Evolutionary conservation across 1,284 basidiomycete species (phyloP).

Genomic region (Xerocomus nothofagi): DNA sequence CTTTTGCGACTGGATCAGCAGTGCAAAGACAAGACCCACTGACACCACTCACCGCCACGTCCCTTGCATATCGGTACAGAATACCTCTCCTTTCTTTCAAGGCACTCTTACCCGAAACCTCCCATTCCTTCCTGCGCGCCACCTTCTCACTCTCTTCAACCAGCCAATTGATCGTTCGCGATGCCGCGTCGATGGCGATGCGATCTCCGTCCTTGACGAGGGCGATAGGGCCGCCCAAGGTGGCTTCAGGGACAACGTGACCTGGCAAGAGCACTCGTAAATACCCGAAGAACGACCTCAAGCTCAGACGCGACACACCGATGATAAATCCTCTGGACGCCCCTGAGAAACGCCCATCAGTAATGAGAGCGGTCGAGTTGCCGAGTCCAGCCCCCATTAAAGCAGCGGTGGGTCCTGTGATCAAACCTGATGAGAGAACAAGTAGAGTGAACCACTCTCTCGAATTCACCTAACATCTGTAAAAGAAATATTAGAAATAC

Average conservation of each 20-base stretch:
- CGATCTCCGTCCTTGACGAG: constrained; percentile 91
- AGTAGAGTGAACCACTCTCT: background rate
- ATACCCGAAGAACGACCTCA: background rate
- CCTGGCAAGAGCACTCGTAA: constrained; percentile 43
- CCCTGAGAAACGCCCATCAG: constrained; percentile 96
- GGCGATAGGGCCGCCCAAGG: constrained; percentile 92
- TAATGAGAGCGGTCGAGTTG: constrained; percentile 88
- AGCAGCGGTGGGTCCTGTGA: constrained; percentile 78
- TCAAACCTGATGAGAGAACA: constrained; percentile 12
- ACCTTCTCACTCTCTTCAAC: constrained; percentile 81
- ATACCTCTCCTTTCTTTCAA: constrained; percentile 74
- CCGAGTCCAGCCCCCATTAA: constrained; percentile 93
- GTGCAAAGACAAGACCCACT: background rate
- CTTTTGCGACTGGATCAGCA: constrained; percentile 38
- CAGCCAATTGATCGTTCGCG: constrained; percentile 78
- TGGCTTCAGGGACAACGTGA: constrained; percentile 92
- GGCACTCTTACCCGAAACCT: constrained; percentile 56
- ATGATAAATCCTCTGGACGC: constrained; percentile 65
- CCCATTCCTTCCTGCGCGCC: constrained; percentile 73
- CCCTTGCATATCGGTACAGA: constrained; percentile 73
- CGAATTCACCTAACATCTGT: constrained; percentile 49
- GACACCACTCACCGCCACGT: constrained; percentile 66
- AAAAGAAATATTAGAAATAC: constrained; percentile 5
- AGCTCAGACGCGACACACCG: constrained; percentile 44
- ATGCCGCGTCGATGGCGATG: constrained; percentile 80